Conservation (phyloP, 2,329 filamentous ascomycete species). For the Neonectria ditissima region DNA sequence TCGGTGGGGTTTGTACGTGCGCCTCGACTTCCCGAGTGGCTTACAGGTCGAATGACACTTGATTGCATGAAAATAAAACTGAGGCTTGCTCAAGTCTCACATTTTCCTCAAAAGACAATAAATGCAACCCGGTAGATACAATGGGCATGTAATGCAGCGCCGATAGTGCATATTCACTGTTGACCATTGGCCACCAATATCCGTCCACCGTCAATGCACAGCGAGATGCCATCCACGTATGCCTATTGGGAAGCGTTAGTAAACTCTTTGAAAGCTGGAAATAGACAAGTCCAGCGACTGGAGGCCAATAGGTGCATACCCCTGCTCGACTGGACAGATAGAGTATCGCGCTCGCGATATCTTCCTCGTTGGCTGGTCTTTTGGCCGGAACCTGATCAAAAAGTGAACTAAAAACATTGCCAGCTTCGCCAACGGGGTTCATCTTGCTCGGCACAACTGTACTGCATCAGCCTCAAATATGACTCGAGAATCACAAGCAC, state of each 20-base stretch:
- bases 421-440: slow-evolving; percentile 48
- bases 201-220: slow-evolving; percentile 49
- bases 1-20: no score
- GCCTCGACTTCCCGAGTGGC: background rate
- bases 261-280: background rate
- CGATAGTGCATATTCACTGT: slow-evolving; percentile 12
- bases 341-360: slow-evolving; percentile 47
- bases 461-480: background rate
- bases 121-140: background rate
- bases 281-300: background rate
- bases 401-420: slow-evolving; percentile 48
- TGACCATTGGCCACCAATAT: slow-evolving; percentile 48
- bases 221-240: slow-evolving; percentile 47
- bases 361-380: slow-evolving; percentile 46
- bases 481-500: slow-evolving; percentile 11
- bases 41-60: background rate
- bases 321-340: slow-evolving; percentile 49
- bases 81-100: background rate
- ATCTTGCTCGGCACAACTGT: slow-evolving; percentile 51
- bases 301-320: slow-evolving; percentile 28
- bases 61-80: background rate
- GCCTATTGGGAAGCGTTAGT: slow-evolving; percentile 34
- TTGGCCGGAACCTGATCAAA: slow-evolving; percentile 50
- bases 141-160: background rate
- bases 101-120: no score